phyloP scores from a whole-genome alignment of 495 filamentous ascomycete genomes.

The Penicillium longicatenatum region DNA sequence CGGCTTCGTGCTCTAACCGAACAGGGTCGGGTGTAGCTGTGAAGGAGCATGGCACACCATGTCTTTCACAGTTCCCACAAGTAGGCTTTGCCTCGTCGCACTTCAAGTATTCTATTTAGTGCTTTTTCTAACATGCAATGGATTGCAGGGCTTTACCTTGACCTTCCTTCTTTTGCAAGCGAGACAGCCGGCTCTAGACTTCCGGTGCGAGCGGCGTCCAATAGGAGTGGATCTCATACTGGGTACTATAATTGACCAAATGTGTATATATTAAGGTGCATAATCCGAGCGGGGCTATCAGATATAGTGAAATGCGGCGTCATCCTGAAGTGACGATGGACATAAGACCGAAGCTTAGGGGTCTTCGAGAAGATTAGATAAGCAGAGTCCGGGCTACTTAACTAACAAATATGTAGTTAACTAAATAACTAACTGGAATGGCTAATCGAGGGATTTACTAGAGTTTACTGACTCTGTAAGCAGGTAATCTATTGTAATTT shows the following conservation, averaged over 20 bases:
- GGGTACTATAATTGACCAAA: not conserved
- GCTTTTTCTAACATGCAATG: not conserved
- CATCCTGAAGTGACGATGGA: not conserved
- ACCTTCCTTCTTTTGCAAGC: slow-evolving; percentile 10
- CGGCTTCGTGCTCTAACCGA: not conserved
- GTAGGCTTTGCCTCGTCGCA: slow-evolving; percentile 1
- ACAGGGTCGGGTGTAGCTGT: not conserved
- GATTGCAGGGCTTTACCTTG: slow-evolving; percentile 1
- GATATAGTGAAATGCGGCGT: too few relatives aligned
- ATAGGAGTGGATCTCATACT: not conserved
- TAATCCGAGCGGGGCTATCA: not conserved
- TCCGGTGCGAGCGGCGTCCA: slow-evolving; percentile 9
- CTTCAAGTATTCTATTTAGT: not conserved
- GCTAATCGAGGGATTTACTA: not conserved
- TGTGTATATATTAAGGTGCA: not conserved
- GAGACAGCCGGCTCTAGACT: slow-evolving; percentile 4
- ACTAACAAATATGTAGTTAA: too few relatives aligned
- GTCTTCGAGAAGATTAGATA: not conserved
- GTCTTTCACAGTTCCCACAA: not conserved
- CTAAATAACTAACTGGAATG: too few relatives aligned
- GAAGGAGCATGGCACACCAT: slow-evolving; percentile 6
- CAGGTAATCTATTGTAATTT: not conserved
- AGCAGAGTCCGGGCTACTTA: not conserved
- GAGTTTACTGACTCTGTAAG: not conserved
- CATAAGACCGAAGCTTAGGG: not conserved